Evolutionary conservation across 2,329 filamentous ascomycete genomes (phyloP).

Genomic region (Domatiomyces globalis): DNA sequence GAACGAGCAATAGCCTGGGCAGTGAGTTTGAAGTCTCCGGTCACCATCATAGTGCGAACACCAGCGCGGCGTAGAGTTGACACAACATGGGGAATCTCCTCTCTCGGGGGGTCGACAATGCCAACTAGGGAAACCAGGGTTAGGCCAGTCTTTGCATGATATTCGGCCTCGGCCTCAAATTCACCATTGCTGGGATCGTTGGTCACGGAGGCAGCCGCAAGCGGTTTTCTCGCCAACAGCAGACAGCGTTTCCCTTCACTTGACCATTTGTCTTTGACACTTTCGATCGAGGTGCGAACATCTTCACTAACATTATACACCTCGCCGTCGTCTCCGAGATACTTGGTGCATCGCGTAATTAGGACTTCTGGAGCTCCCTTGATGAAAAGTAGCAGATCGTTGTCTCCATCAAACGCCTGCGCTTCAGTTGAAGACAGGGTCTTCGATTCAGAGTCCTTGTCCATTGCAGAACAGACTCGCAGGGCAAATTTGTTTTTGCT

Average conservation of each 20-base stretch:
- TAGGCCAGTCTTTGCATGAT: constrained; percentile 36
- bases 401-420: constrained; percentile 22
- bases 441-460: constrained; percentile 6
- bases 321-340: constrained; percentile 43
- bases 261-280: constrained; percentile 55
- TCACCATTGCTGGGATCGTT: constrained; percentile 32
- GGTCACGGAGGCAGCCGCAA: constrained; percentile 31
- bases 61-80: constrained; percentile 53
- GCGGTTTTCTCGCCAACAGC: constrained; percentile 47
- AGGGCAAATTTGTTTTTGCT: constrained; percentile 78
- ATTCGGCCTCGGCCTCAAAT: constrained; percentile 45
- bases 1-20: constrained; percentile 58
- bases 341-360: constrained; percentile 46
- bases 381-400: constrained; percentile 45
- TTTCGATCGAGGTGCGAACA: constrained; percentile 37
- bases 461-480: constrained; percentile 37
- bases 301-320: constrained; percentile 36
- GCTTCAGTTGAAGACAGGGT: constrained; percentile 21
- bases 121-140: constrained; percentile 43
- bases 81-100: constrained; percentile 46
- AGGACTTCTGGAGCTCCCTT: constrained; percentile 68
- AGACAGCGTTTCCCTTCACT: constrained; percentile 54
- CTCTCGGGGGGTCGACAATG: constrained; percentile 46
- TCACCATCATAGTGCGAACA: constrained; percentile 70
- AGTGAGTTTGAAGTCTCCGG: constrained; percentile 63